Evolutionary conservation across 306 rosid genomes (phyloP).

Genomic region (Mimosa bimucronata): DNA sequence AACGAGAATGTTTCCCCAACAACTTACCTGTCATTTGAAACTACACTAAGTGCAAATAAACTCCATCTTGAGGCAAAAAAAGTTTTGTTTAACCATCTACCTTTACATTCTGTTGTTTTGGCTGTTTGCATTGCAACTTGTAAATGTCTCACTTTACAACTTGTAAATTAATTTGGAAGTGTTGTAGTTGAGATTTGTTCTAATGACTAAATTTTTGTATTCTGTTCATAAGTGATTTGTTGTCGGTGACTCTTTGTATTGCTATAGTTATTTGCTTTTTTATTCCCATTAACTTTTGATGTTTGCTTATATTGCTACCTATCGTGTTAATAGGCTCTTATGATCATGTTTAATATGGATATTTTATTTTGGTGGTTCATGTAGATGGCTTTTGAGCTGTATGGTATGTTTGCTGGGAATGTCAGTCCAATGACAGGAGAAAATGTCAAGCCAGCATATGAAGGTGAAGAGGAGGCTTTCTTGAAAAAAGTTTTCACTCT

Average conservation of each 20-base stretch:
- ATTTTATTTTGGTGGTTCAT: slow-evolving; percentile 32
- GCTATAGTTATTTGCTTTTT: background rate
- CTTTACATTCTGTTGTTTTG: slow-evolving; percentile 18
- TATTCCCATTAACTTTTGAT: background rate
- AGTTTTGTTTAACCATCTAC: background rate
- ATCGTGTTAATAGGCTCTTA: background rate
- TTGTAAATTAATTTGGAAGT: background rate
- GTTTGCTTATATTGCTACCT: slow-evolving; percentile 7
- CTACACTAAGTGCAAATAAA: slow-evolving; percentile 14
- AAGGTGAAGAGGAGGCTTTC: slow-evolving; percentile 95
- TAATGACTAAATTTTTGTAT: background rate
- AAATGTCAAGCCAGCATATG: slow-evolving; percentile 96
- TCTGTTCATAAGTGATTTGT: background rate
- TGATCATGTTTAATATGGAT: slow-evolving; percentile 25
- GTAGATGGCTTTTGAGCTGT: slow-evolving; percentile 98
- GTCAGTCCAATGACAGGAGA: slow-evolving; percentile 99
- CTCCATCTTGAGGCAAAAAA: background rate
- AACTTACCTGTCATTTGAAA: background rate
- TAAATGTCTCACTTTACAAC: background rate
- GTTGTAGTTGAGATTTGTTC: background rate
- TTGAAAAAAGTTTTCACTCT: slow-evolving; percentile 90
- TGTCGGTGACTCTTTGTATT: slow-evolving; percentile 9
- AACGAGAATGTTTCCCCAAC: background rate
- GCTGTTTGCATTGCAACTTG: slow-evolving; percentile 12
- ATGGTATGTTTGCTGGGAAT: slow-evolving; percentile 98